These are phyloP conservation scores for Cystofilobasidium capitatum DNA, from an alignment of 768 basidiomycete genomes.

Conservation along the genomic window DNA sequence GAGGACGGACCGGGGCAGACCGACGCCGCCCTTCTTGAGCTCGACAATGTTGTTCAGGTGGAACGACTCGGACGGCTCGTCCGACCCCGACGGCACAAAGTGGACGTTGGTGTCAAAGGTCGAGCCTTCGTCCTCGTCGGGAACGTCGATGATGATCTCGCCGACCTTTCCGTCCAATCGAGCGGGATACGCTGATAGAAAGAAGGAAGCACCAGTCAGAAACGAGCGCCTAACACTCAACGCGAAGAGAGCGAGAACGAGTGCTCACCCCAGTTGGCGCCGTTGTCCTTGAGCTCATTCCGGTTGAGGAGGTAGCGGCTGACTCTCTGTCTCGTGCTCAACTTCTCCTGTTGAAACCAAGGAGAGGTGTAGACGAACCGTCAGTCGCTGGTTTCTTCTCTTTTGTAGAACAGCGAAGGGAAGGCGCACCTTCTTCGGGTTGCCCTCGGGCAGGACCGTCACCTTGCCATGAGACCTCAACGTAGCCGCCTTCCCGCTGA, in stretches of 20 bases:
- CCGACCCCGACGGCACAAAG: conserved; percentile 33
- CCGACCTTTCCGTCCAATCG: conserved; percentile 38
- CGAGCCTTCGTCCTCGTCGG: conserved; percentile 26
- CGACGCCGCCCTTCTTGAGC: conserved; percentile 41
- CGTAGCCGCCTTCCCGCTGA: conserved; percentile 40
- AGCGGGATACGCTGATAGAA: conserved; percentile 39
- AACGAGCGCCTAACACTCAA: background rate
- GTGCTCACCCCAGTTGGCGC: conserved; percentile 34
- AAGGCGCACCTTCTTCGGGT: conserved; percentile 34
- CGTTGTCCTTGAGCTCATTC: conserved; percentile 38
- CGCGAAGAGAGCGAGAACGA: background rate
- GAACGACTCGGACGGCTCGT: conserved; percentile 32
- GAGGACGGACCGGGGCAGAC: conserved; percentile 40
- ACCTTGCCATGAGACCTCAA: conserved; percentile 41
- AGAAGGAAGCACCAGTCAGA: background rate
- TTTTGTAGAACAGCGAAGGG: background rate
- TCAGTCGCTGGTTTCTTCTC: no score
- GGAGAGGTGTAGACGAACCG: background rate
- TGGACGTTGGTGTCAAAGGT: background rate
- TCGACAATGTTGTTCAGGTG: conserved; percentile 42
- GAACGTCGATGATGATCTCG: conserved; percentile 37
- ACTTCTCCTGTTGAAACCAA: background rate
- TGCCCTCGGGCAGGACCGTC: conserved; percentile 33
- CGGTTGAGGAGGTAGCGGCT: conserved; percentile 32
- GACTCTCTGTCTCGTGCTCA: background rate